Base-by-base conservation (phyloP, 139 green algal species). In the Mychonastes homosphaera region DNA sequence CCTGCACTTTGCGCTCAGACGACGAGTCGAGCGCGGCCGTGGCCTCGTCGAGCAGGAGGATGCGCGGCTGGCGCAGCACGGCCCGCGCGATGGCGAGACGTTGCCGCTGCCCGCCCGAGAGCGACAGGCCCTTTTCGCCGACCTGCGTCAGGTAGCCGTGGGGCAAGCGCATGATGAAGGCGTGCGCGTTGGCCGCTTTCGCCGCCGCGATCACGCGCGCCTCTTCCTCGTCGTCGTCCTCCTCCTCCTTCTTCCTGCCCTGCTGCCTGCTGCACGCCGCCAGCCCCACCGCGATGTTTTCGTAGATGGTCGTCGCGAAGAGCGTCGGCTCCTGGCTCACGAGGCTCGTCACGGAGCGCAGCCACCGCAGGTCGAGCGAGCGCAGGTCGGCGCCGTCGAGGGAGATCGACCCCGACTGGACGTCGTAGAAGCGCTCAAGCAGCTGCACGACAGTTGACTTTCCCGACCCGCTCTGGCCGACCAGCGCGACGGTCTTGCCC, bases 11-110 rank as follows among this genome's bases (percentile, higher is more conserved):
- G 10, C 53, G 39, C 62, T 90, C 85, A 27, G 63, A 80, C 56
- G 85, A 72, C 0, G 76, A 81, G 71, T 98, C 90, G 47, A 97
- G 76, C 13, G 89, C 89, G 1, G 36, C 81, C 0, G 88, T 96
- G 18, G 88, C 88, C 70, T 95, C 87, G 58, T 78, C 71, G 13
- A 78, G 65, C 39, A 71, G 41, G 58, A 74, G 40, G 0, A 84
- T 23, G 18, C 74, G 43, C 38, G 88, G 85, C 35, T 80, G 58
- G 23, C 81, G 73, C 8, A 96, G 65, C 2, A 98, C 78, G 12
- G 92, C 91, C 0, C 91, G 64, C 0, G 91, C 91, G 47, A 98
- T 95, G 43, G 91, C 91, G n/a, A 98, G 84, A 29, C 89, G 79
- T 76, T 98, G 91, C 79, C 92, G 94, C 74, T 94, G 83, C 1